Conservation (phyloP, 139 green algal genomes). For the Chlorella sp. region DNA sequence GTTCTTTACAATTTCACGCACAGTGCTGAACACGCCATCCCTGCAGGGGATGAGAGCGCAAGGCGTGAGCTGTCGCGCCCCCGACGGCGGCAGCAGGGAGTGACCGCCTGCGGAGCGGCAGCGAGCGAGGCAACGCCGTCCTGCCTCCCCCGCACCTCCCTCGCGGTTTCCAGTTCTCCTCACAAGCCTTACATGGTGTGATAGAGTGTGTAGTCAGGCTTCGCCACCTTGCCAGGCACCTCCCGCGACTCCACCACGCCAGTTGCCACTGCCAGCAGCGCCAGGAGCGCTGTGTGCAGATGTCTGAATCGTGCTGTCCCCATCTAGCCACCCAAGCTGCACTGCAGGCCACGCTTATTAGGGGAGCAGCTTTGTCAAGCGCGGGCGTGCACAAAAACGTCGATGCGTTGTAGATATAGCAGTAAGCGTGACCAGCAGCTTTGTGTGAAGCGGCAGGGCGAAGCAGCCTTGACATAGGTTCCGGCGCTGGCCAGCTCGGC, state of each 20-base stretch:
- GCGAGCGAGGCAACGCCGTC: no score
- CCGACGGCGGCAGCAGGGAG: not conserved
- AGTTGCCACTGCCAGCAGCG: not conserved
- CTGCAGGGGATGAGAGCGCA: slow-evolving; percentile 38
- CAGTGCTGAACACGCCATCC: slow-evolving; percentile 60
- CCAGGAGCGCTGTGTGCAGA: not conserved
- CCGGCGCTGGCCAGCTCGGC: no score
- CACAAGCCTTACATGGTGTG: slow-evolving; percentile 60
- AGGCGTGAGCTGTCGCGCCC: not conserved
- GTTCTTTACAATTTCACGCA: slow-evolving; percentile 53
- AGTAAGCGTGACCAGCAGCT: no score
- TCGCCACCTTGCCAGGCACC: slow-evolving; percentile 5
- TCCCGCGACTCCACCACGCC: no score
- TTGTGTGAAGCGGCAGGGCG: no score
- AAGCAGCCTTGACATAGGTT: no score
- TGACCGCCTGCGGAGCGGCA: not conserved
- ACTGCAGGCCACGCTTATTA: no score
- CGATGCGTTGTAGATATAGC: not conserved
- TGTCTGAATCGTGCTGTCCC: not conserved
- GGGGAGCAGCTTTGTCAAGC: no score
- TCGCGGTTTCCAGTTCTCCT: not conserved
- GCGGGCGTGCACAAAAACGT: no score
- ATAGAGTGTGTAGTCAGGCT: slow-evolving; percentile 78
- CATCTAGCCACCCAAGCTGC: no score
- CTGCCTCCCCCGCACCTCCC: not conserved